A percentile compares a stretch with the other conserved stretches of the same genome.
Evolutionary conservation across 2,329 filamentous ascomycete species (phyloP).

Genomic region (Chaetomiaceae sp.): DNA sequence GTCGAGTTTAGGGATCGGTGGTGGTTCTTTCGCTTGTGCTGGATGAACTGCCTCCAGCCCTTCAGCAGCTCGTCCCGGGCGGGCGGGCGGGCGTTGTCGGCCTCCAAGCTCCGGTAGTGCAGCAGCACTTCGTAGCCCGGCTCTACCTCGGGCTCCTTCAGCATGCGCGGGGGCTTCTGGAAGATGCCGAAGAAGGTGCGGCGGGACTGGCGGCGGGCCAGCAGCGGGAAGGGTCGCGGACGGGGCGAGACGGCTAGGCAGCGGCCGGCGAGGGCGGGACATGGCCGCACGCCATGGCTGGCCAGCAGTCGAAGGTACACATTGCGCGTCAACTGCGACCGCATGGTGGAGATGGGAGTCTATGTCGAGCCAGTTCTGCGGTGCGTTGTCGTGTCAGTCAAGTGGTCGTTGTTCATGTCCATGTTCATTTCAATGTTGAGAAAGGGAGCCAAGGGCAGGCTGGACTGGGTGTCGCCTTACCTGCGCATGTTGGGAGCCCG

Average conservation of each 20-base stretch:
- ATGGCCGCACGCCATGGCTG: conserved; percentile 39
- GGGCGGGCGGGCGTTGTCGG: conserved; percentile 61
- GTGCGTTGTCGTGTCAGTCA: background rate
- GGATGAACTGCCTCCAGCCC: conserved; percentile 62
- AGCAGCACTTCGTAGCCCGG: conserved; percentile 69
- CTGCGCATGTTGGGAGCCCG: conserved; percentile 22
- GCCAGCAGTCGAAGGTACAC: conserved; percentile 54
- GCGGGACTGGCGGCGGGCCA: conserved; percentile 26
- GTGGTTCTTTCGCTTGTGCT: conserved; percentile 43
- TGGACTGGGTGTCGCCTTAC: no score
- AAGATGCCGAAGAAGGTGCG: conserved; percentile 62
- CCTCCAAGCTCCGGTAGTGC: conserved; percentile 58
- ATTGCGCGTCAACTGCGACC: conserved; percentile 55
- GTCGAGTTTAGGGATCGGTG: conserved; percentile 54
- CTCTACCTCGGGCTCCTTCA: conserved; percentile 59
- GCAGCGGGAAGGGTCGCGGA: conserved; percentile 5
- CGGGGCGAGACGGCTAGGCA: conserved; percentile 15
- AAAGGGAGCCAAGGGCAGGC: no score
- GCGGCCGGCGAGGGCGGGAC: conserved; percentile 25
- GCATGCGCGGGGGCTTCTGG: conserved; percentile 51
- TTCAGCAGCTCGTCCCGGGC: conserved; percentile 55
- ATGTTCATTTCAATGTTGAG: no score
- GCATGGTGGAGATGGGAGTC: conserved; percentile 39
- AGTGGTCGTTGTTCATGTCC: no score
- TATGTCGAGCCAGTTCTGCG: conserved; percentile 21